These are phyloP conservation scores for Gentiana dahurica DNA, from an alignment of 257 asterid genomes.

Conservation along the genomic window DNA sequence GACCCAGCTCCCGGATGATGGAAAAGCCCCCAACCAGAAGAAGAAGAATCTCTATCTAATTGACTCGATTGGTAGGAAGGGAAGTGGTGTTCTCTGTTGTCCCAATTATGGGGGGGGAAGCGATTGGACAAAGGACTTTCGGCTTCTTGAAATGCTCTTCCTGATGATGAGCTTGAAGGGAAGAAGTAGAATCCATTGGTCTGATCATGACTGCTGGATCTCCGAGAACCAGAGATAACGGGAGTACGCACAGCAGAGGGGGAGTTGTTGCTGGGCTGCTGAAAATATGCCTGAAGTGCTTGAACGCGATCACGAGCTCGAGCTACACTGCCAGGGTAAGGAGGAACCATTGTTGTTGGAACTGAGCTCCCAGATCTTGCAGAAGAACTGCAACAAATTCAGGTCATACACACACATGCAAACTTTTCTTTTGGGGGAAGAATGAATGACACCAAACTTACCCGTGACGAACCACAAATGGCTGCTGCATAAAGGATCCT, in stretches of 20 bases:
- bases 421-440: too few relatives aligned
- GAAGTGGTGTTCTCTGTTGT: constrained; percentile 47
- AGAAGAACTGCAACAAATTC: constrained; percentile 38
- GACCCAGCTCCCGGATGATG: constrained; percentile 36
- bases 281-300: constrained; percentile 63
- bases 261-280: constrained; percentile 43
- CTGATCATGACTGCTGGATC: constrained; percentile 53
- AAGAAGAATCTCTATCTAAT: constrained; percentile 31
- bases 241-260: constrained; percentile 36
- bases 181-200: constrained; percentile 47
- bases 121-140: constrained; percentile 35
- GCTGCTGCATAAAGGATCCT: constrained; percentile 62
- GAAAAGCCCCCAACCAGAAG: constrained; percentile 53
- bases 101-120: constrained; percentile 38
- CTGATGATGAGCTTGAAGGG: constrained; percentile 45
- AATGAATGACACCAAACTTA: constrained; percentile 8
- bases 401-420: too few relatives aligned
- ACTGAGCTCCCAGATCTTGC: constrained; percentile 66
- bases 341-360: constrained; percentile 45
- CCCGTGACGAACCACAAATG: constrained; percentile 68
- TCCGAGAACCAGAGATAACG: constrained; percentile 29
- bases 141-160: constrained; percentile 50
- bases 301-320: constrained; percentile 60
- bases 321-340: constrained; percentile 48
- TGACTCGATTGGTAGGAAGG: constrained; percentile 32